Evolutionary conservation across 2,329 filamentous ascomycete species (phyloP).

Genomic region (Huntiella savannae): DNA sequence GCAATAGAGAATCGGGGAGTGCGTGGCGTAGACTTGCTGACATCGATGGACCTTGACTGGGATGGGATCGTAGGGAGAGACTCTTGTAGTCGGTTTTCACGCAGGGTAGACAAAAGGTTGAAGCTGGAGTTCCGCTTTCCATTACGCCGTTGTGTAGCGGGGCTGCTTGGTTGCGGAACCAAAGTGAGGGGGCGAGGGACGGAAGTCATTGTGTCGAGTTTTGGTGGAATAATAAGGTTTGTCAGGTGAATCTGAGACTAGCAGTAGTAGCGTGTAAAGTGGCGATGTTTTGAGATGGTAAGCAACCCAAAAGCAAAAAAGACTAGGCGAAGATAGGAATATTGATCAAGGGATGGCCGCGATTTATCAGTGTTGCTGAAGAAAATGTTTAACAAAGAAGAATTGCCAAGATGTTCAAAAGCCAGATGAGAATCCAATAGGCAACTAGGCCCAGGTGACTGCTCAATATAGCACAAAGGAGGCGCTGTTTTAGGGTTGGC

Average conservation of each 20-base stretch:
- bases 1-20: constrained; percentile 9
- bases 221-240: neutral
- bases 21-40: constrained; percentile 3
- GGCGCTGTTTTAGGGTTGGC: neutral
- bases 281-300: too few species aligned
- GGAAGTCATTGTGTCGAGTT: neutral
- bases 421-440: too few species aligned
- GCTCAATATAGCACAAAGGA: neutral
- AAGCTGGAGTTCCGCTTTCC: constrained; percentile 8
- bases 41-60: neutral
- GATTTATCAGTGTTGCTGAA: too few species aligned
- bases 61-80: constrained; percentile 5
- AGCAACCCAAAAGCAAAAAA: neutral
- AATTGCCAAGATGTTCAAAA: neutral
- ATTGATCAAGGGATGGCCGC: neutral
- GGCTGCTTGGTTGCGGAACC: neutral
- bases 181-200: neutral
- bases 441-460: too few species aligned
- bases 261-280: too few species aligned
- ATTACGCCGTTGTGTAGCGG: neutral
- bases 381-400: neutral
- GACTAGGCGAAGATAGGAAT: neutral
- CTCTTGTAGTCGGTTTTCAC: constrained; percentile 4
- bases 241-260: neutral
- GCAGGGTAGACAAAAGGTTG: constrained; percentile 8